Evolutionary conservation across 2,329 filamentous ascomycete species (phyloP).

Genomic region (Venturia oleaginea): DNA sequence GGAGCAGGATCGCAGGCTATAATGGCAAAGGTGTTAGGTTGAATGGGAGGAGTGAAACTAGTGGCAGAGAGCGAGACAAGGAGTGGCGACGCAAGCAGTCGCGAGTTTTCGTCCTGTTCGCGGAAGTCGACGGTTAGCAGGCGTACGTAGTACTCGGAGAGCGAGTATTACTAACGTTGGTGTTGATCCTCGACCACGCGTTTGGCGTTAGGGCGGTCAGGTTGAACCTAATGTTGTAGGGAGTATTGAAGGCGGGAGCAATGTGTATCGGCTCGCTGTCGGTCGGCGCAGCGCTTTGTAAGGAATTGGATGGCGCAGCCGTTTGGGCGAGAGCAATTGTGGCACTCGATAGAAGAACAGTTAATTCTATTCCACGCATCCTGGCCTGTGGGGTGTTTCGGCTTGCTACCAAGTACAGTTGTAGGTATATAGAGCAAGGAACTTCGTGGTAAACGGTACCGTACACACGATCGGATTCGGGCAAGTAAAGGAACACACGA

Average conservation of each 20-base stretch:
- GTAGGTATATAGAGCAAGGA: not conserved
- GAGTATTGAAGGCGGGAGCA: not conserved
- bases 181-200: not conserved
- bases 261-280: not conserved
- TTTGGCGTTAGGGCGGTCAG: not conserved
- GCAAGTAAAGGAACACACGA: not conserved
- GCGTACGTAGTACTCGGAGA: not conserved
- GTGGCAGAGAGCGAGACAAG: not conserved
- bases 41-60: not conserved
- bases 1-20: slow-evolving; percentile 7
- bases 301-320: not conserved
- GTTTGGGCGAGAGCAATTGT: not conserved
- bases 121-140: slow-evolving; percentile 1
- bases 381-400: not conserved
- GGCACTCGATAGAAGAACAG: not conserved
- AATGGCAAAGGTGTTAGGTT: slow-evolving; percentile 4
- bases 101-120: not conserved
- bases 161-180: not conserved
- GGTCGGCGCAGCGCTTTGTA: not conserved
- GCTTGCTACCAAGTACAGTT: not conserved
- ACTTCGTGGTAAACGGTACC: not conserved
- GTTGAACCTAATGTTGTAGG: not conserved
- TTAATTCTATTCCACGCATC: not conserved
- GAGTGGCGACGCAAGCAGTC: not conserved
- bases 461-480: not conserved